Evolutionary conservation across 208 protist species (phyloP), one percentile per base, ranked within the genome.

Genomic region (Crithidia sp.): DNA sequence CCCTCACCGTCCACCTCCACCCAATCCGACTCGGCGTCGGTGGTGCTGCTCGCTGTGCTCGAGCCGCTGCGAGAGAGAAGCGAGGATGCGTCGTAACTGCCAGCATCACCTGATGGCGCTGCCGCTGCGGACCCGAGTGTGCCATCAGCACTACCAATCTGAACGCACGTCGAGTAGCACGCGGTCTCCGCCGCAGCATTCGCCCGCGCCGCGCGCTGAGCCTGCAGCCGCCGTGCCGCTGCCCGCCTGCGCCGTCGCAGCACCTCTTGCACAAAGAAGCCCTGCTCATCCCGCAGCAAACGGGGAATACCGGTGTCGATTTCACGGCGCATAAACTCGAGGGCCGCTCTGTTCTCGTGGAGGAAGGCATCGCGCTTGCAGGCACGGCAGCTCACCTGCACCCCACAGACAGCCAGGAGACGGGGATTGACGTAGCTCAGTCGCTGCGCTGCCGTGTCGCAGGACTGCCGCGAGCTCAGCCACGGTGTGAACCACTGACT

Each of bases 241-340:
- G 69, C 66, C 6, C 71, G 70, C 10, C 63, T 63, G n/a, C 71
- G 67, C 10, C 68, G 50, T 14, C 71, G 66, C 71, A 62, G 58
- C 44, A 28, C 39, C 19, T 66, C 67, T 43, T 73, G 59, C 17
- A 74, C 57, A 13, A 63, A 70, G n/a, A 55, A 45, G 37, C 74
- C 70, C 28, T 77, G 78, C 41, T 74, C 78, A 19, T 74, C 66
- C 6, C 60, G 55, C 14, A 84, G 71, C 16, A 87, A 63, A 9
- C 69, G 62, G 5, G 68, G 64, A 28, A 87, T 72, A 37, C 73
- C 75, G 13, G 56, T 5, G 59, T 87, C 78, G 28, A 87, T 77
- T 71, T 84, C 77, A 56, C 53, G 41, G 5, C 62, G 67, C 83
- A 87, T 87, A 56, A 84, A 81, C 66, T 79, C 63, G n/a, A 87